Evolutionary conservation across 1,284 basidiomycete genomes (phyloP).

Genomic region (Laetiporus sulphureus): DNA sequence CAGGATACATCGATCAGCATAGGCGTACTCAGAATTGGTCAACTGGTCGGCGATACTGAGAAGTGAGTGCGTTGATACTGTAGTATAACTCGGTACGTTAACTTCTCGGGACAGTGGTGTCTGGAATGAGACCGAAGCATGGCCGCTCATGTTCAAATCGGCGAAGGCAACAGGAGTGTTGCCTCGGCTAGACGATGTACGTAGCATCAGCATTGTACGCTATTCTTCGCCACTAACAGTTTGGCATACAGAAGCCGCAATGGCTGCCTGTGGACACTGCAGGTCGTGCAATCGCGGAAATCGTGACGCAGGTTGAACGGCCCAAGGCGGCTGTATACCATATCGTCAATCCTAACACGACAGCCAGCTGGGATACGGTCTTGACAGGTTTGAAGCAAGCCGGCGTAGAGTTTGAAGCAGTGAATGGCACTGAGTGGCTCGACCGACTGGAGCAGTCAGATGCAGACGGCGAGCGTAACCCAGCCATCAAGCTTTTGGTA

Average conservation of each 20-base stretch:
- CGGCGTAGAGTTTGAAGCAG: slow-evolving; percentile 38
- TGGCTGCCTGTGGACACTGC: slow-evolving; percentile 59
- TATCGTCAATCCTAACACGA: slow-evolving; percentile 36
- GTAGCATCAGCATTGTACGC: slow-evolving; percentile 6
- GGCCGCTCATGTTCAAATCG: slow-evolving; percentile 27
- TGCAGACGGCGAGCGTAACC: slow-evolving; percentile 7
- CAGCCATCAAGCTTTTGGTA: slow-evolving; percentile 10
- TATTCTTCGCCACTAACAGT: background rate
- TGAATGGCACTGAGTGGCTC: slow-evolving; percentile 42
- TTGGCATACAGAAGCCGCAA: slow-evolving; percentile 27
- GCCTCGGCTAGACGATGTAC: slow-evolving; percentile 36
- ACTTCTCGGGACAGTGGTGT: slow-evolving; percentile 30
- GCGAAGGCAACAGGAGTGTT: slow-evolving; percentile 38
- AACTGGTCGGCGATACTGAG: slow-evolving; percentile 45
- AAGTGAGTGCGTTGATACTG: slow-evolving; percentile 10
- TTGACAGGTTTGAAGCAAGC: slow-evolving; percentile 33
- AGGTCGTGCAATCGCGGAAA: slow-evolving; percentile 42
- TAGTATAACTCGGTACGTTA: background rate
- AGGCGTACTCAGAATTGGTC: slow-evolving; percentile 41
- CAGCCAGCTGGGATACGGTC: slow-evolving; percentile 36
- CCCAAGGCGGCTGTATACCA: slow-evolving; percentile 34
- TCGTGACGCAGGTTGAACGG: slow-evolving; percentile 21
- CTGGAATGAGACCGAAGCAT: slow-evolving; percentile 55
- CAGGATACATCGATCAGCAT: slow-evolving; percentile 26
- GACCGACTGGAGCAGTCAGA: slow-evolving; percentile 33